Base-by-base conservation (phyloP, 2,329 filamentous ascomycete genomes). In the Trichophyton verrucosum region DNA sequence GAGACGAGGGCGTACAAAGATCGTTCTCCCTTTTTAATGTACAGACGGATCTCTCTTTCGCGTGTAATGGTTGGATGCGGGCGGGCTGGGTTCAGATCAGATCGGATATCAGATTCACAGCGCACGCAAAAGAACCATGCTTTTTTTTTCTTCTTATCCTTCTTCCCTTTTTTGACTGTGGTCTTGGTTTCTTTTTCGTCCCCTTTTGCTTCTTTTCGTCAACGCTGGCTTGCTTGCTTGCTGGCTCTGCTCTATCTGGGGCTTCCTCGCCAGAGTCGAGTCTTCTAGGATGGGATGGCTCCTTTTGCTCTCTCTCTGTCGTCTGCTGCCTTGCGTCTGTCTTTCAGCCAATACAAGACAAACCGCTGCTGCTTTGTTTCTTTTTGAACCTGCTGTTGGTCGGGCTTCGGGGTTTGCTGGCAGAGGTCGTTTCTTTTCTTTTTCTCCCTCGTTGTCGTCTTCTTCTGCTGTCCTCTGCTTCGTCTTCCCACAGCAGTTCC, bases 91-190 rank as follows among this genome's bases (percentile, higher is more conserved):
- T 55, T 55, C 51, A 55, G 51, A 55, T 55, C 51, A 55, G 51
- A 55, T 55, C 51, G 51, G 51, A 55, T 55, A 55, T 55, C 51
- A 55, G 51, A 55, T 55, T 55, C 51, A 27, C 51, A 38, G 33
- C 33, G 33, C 33, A 55, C 51, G 33, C 51, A 36, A 8, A 27
- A 27, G 22, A 53, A 55, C 51, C 51, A 55, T 30, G 13, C 22
- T n/a, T 30, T 53, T n/a, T 20, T 20, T 20, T 20, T 2, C 20
- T 20, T 53, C 9, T 53, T 27, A 8, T 30, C 33, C 33, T 55
- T 6, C 20, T 36, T 55, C 27, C 6, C 13, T 55, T 33, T 36
- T 44, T 20, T n/a, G 40, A 17, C 40, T 44, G 6, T 17, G 6
- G 40, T 8, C 40, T 22, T 51, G 15, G 40, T n/a, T 44, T 44